Evolutionary conservation across 768 basidiomycete species (phyloP), one percentile per base, ranked within the genome.

Genomic region (Calocera cornea): DNA sequence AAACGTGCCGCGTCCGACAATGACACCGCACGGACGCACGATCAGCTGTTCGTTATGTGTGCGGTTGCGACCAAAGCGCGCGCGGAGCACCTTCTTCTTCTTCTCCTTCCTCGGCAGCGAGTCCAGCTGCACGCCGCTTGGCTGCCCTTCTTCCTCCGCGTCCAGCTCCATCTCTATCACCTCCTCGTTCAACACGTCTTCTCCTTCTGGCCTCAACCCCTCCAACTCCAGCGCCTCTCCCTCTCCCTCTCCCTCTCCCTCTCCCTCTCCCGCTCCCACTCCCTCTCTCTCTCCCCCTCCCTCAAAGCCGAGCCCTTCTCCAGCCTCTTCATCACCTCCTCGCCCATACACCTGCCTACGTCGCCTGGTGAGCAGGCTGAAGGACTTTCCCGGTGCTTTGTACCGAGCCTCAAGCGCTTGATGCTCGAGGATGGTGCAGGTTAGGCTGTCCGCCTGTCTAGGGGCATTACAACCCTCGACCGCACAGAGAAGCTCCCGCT

Each of bases 41-140:
- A 71, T 71, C 0, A 77, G 70, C 66, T 78, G 68, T 40, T 78
- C 75, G 60, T 79, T 79, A 66, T 79, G 76, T 1, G 77, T 79
- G 0, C 75, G 67, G n/a, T 67, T 41, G 8, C 74, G 67, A 0
- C 74, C 72, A 71, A 78, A 78, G 1, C 69, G 71, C 12, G 76
- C 75, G 7, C 71, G 68, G 1, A 74, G 33, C 29, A 27, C 71
- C 75, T 31, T 74, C 73, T 49, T 71, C 72, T 54, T 65, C 71
- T 40, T 65, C 68, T 1, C 41, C 60, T 3, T 67, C 67, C 1
- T 34, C 34, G 22, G 60, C 69, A 36, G 31, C 65, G n/a, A 75
- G 70, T 34, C 70, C 70, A 31, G 27, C 29, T 66, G 44, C 33
- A 24, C 31, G 27, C 14, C 29, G 17, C 22, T 44, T 34, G 8